A percentile compares a stretch with the other conserved stretches of the same genome.
phyloP scores from a whole-genome alignment of 2,329 filamentous ascomycete genomes.

The Diplodia corticola region DNA sequence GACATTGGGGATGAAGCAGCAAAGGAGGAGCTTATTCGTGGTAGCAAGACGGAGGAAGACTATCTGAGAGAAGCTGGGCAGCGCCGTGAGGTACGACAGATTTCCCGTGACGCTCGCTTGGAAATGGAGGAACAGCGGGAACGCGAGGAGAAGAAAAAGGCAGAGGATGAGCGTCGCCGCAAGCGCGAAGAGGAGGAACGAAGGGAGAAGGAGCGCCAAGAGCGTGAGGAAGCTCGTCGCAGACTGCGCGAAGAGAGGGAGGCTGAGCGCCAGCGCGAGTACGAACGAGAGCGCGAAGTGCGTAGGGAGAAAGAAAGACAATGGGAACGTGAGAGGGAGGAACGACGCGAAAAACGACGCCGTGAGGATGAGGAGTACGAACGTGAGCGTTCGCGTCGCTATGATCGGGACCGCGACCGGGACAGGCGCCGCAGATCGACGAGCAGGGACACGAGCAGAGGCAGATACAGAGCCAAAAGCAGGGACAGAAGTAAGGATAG shows the following conservation, averaged over 20 bases:
- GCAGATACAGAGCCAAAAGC: not conserved
- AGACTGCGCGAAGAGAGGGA: constrained; percentile 49
- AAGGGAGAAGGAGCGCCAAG: constrained; percentile 40
- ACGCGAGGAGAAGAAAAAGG: constrained; percentile 58
- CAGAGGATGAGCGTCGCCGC: constrained; percentile 51
- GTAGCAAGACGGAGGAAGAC: constrained; percentile 71
- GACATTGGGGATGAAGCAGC: constrained; percentile 72
- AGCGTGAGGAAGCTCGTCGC: constrained; percentile 36
- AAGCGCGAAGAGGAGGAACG: constrained; percentile 49
- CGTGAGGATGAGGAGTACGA: constrained; percentile 51
- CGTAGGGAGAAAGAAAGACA: constrained; percentile 41
- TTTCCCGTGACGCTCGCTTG: constrained; percentile 60
- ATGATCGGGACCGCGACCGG: constrained; percentile 33
- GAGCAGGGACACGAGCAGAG: constrained; percentile 19
- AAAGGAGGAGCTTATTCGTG: constrained; percentile 62
- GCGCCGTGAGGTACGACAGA: constrained; percentile 62
- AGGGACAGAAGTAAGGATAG: not conserved
- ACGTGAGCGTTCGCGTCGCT: constrained; percentile 41
- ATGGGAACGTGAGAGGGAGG: constrained; percentile 32
- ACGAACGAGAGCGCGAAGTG: constrained; percentile 55
- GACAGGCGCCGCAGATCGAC: constrained; percentile 19
- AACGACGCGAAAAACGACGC: constrained; percentile 38
- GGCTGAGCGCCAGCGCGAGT: constrained; percentile 39
- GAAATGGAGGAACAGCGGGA: constrained; percentile 56
- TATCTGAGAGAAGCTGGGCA: constrained; percentile 68